Conservation (phyloP, 1,284 basidiomycete genomes). For the Trichosporon faecale region DNA sequence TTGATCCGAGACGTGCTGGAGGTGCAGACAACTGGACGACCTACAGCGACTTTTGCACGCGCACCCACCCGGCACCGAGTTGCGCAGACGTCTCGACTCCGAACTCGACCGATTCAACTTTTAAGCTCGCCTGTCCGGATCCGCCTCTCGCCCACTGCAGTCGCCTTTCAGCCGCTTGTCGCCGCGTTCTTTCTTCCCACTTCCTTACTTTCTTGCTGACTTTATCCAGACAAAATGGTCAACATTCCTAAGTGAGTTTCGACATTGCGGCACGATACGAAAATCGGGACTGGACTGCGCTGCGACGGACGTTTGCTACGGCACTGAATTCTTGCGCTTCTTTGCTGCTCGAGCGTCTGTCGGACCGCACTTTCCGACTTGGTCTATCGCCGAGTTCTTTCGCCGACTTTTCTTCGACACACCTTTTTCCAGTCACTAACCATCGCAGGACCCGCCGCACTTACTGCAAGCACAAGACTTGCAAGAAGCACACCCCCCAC, state of each 20-base stretch:
- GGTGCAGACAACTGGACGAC: no score
- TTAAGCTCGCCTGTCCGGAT: neutral
- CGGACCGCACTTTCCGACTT: no score
- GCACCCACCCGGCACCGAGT: no score
- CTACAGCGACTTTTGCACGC: no score
- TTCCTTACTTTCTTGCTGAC: neutral
- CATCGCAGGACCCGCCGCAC: conserved; percentile 51
- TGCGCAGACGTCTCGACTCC: neutral
- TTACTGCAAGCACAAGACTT: conserved; percentile 95
- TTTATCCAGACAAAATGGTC: conserved; percentile 13
- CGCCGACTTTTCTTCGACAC: neutral
- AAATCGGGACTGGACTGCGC: neutral
- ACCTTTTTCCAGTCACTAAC: neutral
- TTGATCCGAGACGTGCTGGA: neutral
- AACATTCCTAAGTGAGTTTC: conserved; percentile 20
- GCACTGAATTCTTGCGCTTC: no score
- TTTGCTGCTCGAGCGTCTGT: neutral
- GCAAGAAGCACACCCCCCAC: conserved; percentile 99
- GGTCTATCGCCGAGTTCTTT: no score
- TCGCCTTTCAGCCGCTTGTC: neutral
- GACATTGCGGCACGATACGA: neutral
- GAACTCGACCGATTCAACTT: neutral
- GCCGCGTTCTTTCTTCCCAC: neutral
- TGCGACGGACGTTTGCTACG: neutral
- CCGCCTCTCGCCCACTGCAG: neutral